These are phyloP conservation scores for Apiotrichum laibachii DNA, from an alignment of 1,284 basidiomycete species.

Conservation along the genomic window DNA sequence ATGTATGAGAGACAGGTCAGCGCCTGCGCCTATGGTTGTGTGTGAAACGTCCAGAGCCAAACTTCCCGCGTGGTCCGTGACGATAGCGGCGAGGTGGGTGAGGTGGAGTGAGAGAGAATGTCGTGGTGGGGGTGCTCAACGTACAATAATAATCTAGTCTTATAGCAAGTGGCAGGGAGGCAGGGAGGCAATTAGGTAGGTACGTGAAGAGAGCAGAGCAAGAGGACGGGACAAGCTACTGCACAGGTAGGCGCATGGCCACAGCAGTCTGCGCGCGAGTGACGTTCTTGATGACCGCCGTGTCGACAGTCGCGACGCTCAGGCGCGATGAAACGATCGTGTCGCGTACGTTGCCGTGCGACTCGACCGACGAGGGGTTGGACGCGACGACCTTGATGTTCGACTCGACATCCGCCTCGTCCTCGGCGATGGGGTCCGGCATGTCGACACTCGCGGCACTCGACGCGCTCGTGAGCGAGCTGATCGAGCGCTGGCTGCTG, in stretches of 20 bases:
- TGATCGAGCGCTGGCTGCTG: constrained; percentile 7
- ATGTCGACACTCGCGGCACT: constrained; percentile 17
- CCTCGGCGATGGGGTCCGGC: constrained; percentile 17
- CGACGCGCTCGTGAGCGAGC: constrained; percentile 14
- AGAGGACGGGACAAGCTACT: not conserved
- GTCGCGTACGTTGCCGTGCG: not conserved
- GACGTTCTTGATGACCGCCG: constrained; percentile 3
- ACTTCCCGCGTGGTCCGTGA: too few relatives aligned
- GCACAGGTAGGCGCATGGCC: not conserved
- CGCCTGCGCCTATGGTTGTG: too few relatives aligned
- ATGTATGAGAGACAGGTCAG: too few relatives aligned
- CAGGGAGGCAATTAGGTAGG: too few relatives aligned
- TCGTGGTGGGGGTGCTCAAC: too few relatives aligned
- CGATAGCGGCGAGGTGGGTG: too few relatives aligned
- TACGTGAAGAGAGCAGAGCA: too few relatives aligned
- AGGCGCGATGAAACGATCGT: not conserved
- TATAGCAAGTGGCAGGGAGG: too few relatives aligned
- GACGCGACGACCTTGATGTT: not conserved
- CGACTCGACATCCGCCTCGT: constrained; percentile 5
- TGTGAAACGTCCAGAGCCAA: not conserved
- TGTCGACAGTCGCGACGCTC: not conserved
- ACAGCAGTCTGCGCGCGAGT: not conserved
- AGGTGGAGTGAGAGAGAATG: too few relatives aligned
- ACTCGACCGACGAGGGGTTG: not conserved
- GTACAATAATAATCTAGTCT: too few relatives aligned